Percentiles rank a stretch among this genome's conserved stretches.
These are phyloP conservation scores for Cyberlindnera meyerae DNA, from an alignment of 805 yeast genomes.

Conservation along the genomic window DNA sequence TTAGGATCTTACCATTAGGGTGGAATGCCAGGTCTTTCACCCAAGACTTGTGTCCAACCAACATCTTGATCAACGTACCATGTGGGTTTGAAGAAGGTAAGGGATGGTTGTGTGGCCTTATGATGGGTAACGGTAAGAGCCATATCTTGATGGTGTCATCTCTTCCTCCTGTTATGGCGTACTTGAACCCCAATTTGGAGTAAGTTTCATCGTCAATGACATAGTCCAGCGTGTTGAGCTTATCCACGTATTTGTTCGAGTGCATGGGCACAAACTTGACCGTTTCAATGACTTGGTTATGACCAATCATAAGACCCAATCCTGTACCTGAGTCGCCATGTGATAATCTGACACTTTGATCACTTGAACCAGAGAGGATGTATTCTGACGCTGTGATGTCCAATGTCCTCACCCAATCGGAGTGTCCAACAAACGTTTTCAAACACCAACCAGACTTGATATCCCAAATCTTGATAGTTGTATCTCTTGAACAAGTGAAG, in stretches of 20 bases:
- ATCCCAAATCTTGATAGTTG: constrained; percentile 61
- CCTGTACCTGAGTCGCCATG: constrained; percentile 66
- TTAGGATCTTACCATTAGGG: constrained; percentile 67
- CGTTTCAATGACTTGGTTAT: constrained; percentile 77
- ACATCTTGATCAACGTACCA: constrained; percentile 51
- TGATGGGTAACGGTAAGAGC: constrained; percentile 64
- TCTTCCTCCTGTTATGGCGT: constrained; percentile 74
- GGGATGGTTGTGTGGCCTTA: constrained; percentile 51
- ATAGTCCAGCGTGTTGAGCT: constrained; percentile 28
- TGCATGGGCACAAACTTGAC: constrained; percentile 58
- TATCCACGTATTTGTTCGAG: constrained; percentile 46
- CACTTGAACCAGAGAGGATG: constrained; percentile 71
- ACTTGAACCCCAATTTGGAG: constrained; percentile 51
- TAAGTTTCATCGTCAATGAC: constrained; percentile 24
- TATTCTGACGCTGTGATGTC: constrained; percentile 48
- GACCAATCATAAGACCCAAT: constrained; percentile 64
- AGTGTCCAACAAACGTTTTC: constrained; percentile 67
- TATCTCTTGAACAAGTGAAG: constrained; percentile 63
- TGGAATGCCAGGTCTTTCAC: constrained; percentile 64
- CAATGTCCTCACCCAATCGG: constrained; percentile 81
- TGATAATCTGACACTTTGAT: constrained; percentile 65
- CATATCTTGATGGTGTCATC: constrained; percentile 73
- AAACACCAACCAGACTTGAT: constrained; percentile 60
- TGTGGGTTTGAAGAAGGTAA: constrained; percentile 56
- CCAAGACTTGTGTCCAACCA: constrained; percentile 85